These are phyloP conservation scores for Henckelia pumila DNA, from an alignment of 257 asterid species.

Conservation along the genomic window DNA sequence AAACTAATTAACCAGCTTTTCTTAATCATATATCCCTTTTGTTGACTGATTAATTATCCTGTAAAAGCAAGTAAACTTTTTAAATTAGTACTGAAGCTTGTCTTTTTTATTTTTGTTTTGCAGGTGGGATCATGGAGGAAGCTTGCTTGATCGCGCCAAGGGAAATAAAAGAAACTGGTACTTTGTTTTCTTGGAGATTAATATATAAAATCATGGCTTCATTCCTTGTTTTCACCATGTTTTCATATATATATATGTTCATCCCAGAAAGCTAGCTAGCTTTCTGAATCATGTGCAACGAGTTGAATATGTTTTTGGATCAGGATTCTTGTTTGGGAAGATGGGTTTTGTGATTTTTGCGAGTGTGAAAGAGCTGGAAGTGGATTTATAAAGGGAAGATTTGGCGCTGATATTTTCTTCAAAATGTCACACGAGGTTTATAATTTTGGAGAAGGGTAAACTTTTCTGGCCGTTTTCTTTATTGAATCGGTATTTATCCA, in stretches of 20 bases:
- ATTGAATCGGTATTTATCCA: slow-evolving; percentile 10
- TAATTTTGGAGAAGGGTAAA: slow-evolving; percentile 82
- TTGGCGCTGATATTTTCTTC: slow-evolving; percentile 82
- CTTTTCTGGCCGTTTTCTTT: background rate
- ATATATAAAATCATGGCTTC: background rate
- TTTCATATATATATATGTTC: too few relatives aligned
- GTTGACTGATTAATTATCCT: too few relatives aligned
- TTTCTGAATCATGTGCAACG: background rate
- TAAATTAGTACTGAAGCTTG: background rate
- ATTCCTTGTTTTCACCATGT: background rate
- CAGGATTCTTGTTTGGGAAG: slow-evolving; percentile 97
- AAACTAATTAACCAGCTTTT: slow-evolving; percentile 18
- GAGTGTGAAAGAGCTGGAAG: slow-evolving; percentile 61
- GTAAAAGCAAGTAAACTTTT: background rate
- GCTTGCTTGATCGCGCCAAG: slow-evolving; percentile 60
- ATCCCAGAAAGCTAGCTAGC: background rate
- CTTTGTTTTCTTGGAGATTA: slow-evolving; percentile 6
- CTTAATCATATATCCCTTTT: background rate
- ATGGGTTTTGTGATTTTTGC: slow-evolving; percentile 67
- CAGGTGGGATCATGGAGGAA: slow-evolving; percentile 83
- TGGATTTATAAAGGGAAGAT: slow-evolving; percentile 45
- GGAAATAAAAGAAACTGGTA: slow-evolving; percentile 84
- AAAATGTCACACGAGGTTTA: slow-evolving; percentile 86
- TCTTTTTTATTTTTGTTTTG: background rate
- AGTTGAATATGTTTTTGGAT: slow-evolving; percentile 21